Base-by-base conservation (phyloP, 2,329 filamentous ascomycete species). In the Leptodontidium sp. region DNA sequence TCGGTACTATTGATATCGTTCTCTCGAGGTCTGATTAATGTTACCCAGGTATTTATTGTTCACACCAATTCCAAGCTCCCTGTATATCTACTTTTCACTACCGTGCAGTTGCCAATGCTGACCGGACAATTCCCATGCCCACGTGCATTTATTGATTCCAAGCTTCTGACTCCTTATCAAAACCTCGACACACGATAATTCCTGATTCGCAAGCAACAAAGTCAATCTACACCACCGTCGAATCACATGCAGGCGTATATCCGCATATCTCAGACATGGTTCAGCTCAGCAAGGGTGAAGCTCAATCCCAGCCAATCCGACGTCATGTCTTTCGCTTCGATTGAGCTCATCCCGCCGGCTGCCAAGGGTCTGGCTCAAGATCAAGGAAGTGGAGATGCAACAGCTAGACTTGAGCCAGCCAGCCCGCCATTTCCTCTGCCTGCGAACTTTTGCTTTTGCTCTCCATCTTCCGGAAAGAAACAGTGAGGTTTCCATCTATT, bases 361-460 rank as follows among this genome's bases (percentile, higher is more conserved):
- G 59, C 59, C 58, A 61, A 61, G 58, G 17, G 24, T 29, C 49
- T 40, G 26, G 12, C 21, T 29, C 38, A 17, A 59, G 66, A 70
- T 53, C 69, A 68, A 65, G 69, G 61, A 66, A 63, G 63, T 65
- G 66, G 63, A 68, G 57, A 63, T 21, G 35, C n/a, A 57, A 5
- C n/a, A 57, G 3, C 53, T 49, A 50, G 21, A n/a, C 47, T 12
- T 21, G 47, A 21, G 47, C 47, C n/a, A 24, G n/a, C 17, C 47
- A 4, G 9, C 47, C 43, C n/a, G 40, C 40, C 43, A 21, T 49
- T 24, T 35, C 43, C 47, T 52, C 14, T 32, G 53, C 61, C 14
- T 32, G 53, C 61, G 17, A 21, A 24, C 4, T 50, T 50, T 50
- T 50, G n/a, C 40, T 32, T 32, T 32, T 40, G 15, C 38, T 50